Evolutionary conservation across 768 basidiomycete genomes (phyloP).

Genomic region (Rhodotorula taiwanensis): DNA sequence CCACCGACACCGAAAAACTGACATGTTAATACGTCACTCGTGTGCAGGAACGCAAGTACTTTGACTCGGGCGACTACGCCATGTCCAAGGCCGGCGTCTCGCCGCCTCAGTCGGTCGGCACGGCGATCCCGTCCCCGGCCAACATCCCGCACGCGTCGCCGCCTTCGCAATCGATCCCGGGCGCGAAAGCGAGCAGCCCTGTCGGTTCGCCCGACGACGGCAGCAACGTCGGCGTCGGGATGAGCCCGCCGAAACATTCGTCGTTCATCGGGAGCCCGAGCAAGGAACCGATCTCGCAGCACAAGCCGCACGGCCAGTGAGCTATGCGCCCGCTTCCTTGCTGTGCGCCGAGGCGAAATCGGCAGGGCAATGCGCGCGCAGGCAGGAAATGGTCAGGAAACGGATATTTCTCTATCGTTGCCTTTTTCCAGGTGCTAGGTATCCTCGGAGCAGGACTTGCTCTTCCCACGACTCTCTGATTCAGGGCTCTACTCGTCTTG

Average conservation of each 20-base stretch:
- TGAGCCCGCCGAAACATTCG: constrained; percentile 6
- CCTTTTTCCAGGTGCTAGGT: too few relatives aligned
- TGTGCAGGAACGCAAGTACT: constrained; percentile 89
- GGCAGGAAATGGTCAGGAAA: too few relatives aligned
- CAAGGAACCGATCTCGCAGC: constrained; percentile 23
- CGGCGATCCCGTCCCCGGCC: constrained; percentile 95
- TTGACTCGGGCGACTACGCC: constrained; percentile 98
- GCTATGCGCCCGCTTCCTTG: too few relatives aligned
- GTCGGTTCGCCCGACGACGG: constrained; percentile 1
- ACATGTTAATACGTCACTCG: not conserved
- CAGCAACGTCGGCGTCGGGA: constrained; percentile 15
- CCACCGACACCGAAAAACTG: not conserved
- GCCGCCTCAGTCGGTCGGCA: constrained; percentile 82
- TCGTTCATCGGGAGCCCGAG: not conserved
- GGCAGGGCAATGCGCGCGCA: too few relatives aligned
- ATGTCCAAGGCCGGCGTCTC: constrained; percentile 81
- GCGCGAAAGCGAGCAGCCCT: constrained; percentile 1
- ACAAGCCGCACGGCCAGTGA: constrained; percentile 5
- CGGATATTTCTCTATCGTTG: too few relatives aligned
- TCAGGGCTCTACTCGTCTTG: too few relatives aligned
- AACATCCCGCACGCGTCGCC: constrained; percentile 39
- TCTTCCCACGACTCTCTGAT: too few relatives aligned
- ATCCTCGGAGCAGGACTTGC: too few relatives aligned
- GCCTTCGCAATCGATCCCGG: not conserved
- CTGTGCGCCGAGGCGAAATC: too few relatives aligned